Base-by-base conservation (phyloP, 768 basidiomycete genomes). In the Gloeophyllum trabeum region DNA sequence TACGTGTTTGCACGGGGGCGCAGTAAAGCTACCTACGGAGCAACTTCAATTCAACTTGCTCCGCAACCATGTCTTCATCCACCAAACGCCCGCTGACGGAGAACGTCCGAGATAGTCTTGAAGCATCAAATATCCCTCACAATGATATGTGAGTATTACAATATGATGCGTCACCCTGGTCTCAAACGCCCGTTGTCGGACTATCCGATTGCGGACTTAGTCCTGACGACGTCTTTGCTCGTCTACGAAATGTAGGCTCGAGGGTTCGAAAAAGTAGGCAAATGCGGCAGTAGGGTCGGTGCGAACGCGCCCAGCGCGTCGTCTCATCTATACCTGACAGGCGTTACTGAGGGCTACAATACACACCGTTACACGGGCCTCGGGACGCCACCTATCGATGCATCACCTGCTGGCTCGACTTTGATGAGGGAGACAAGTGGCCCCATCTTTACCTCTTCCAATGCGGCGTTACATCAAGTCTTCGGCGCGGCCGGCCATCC, bases 201-300 rank as follows among this genome's bases (percentile, higher is more conserved):
- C 16, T 32, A 32, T 10, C 28, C 10, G 10, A 16, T 32, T 16
- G 28, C 10, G 28, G n/a, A n/a, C n/a, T n/a, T n/a, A n/a, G n/a
- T n/a, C n/a, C 69, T 23, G 58, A 64, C 41, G 79, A 81, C 39
- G 58, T 80, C 20, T 58, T 66, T 34, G 64, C 68, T n/a, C 65
- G 62, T 43, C 67, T 84, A 42, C 71, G 72, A 44, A 75, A 66
- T 49, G 59, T 78, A 22, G 75, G 73, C 40, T 61, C 74, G 49
- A 76, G 79, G 47, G 70, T 69, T 37, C 60, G 81, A 54, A 78
- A 79, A 60, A 68, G 81, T 83, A 55, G 53, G 70, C 57, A 38
- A 49, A 42, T 3, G 20, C 32, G 18, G 32, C 35, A 20, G 21
- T 21, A 41, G 34, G 43, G 12, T 46, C 42, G 46, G 51, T 46